Evolutionary conservation across 257 asterid species (phyloP).

Genomic region (Ilex aquifolium): DNA sequence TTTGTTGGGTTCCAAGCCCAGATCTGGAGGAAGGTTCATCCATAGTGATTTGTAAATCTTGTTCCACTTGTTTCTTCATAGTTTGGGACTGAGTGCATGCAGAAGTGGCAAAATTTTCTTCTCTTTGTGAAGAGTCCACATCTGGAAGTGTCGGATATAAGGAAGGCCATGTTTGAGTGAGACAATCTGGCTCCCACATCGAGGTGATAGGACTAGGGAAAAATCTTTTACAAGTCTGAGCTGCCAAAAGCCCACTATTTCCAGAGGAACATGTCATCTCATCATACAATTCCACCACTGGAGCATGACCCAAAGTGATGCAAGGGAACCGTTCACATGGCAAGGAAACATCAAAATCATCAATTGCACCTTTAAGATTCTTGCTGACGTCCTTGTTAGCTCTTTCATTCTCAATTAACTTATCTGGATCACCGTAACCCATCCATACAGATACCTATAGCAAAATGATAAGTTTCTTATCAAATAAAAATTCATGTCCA

Average conservation of each 20-base stretch:
- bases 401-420: constrained; percentile 37
- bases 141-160: constrained; percentile 31
- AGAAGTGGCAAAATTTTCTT: constrained; percentile 31
- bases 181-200: constrained; percentile 42
- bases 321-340: constrained; percentile 66
- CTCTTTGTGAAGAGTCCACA: constrained; percentile 18
- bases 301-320: constrained; percentile 61
- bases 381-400: constrained; percentile 29
- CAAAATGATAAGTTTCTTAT: background rate
- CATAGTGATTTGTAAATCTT: constrained; percentile 25
- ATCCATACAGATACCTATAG: constrained; percentile 59
- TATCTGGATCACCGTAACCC: constrained; percentile 62
- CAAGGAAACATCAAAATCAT: constrained; percentile 52
- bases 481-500: constrained; percentile 1
- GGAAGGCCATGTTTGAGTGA: constrained; percentile 35
- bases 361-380: constrained; percentile 28
- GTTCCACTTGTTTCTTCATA: constrained; percentile 27
- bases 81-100: constrained; percentile 24
- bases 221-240: constrained; percentile 47
- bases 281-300: constrained; percentile 65
- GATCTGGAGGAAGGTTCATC: constrained; percentile 29
- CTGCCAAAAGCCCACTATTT: constrained; percentile 36
- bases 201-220: constrained; percentile 39
- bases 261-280: constrained; percentile 38
- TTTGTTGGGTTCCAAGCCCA: constrained; percentile 26